Evolutionary conservation across 2,329 filamentous ascomycete genomes (phyloP).

Genomic region (Ophiostoma piceae): DNA sequence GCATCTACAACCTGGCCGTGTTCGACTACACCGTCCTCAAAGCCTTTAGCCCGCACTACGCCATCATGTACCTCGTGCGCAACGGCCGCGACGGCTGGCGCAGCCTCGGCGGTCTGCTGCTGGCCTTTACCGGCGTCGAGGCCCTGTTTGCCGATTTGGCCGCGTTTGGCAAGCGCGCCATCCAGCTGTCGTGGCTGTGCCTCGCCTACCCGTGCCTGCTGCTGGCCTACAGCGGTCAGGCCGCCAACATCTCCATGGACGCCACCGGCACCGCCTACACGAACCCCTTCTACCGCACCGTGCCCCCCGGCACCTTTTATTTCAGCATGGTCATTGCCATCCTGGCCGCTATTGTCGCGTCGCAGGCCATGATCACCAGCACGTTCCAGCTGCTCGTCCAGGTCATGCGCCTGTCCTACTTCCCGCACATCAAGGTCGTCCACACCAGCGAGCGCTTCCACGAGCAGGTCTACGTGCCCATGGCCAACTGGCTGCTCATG

Average conservation of each 20-base stretch:
- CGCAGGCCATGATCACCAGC: conserved; percentile 72
- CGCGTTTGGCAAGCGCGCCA: conserved; percentile 63
- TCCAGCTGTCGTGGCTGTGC: conserved; percentile 67
- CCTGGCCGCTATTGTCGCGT: conserved; percentile 67
- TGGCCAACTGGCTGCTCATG: conserved; percentile 74
- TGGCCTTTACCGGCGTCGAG: conserved; percentile 74
- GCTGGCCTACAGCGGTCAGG: conserved; percentile 66
- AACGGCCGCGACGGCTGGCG: conserved; percentile 58
- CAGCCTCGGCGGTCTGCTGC: conserved; percentile 63
- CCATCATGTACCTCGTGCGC: conserved; percentile 55
- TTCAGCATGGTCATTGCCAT: conserved; percentile 59
- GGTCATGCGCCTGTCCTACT: conserved; percentile 66
- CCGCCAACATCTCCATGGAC: conserved; percentile 60
- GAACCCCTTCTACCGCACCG: conserved; percentile 70
- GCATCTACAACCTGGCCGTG: conserved; percentile 56
- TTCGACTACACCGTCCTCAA: conserved; percentile 51
- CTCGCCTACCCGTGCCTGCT: conserved; percentile 63
- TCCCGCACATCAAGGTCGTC: conserved; percentile 66
- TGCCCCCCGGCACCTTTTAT: conserved; percentile 63
- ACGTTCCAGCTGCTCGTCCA: conserved; percentile 66
- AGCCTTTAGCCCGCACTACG: conserved; percentile 55
- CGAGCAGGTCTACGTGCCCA: conserved; percentile 70
- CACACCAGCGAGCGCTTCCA: conserved; percentile 67
- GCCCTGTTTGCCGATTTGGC: conserved; percentile 73
- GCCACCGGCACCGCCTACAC: conserved; percentile 52